These are phyloP conservation scores for Cyanidiococcus yangmingshanensis DNA, from an alignment of 23 red algal species.

Conservation along the genomic window DNA sequence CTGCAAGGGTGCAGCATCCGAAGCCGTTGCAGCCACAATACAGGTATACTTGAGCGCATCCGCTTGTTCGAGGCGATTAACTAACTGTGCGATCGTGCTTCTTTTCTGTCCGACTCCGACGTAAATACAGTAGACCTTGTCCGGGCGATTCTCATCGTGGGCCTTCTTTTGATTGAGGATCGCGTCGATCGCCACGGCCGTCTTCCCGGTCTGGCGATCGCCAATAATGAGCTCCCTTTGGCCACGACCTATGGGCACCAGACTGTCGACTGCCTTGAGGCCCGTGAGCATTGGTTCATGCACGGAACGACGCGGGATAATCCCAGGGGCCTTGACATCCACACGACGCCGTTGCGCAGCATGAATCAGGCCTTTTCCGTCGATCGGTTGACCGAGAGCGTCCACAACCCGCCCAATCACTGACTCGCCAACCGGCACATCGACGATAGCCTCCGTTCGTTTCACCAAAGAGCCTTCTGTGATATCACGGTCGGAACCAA, in stretches of 20 bases:
- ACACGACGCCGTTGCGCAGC: slow-evolving; percentile 57
- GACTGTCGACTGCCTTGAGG: slow-evolving; percentile 80
- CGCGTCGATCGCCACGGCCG: slow-evolving; percentile 84
- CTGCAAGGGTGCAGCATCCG: slow-evolving; percentile 91
- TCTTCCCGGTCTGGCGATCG: slow-evolving; percentile 98
- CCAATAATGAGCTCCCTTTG: slow-evolving; percentile 99
- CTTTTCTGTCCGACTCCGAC: slow-evolving; percentile 96
- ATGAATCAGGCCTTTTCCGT: slow-evolving; percentile 79
- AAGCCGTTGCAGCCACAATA: slow-evolving; percentile 93
- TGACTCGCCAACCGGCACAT: slow-evolving; percentile 66
- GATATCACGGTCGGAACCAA: slow-evolving; percentile 89
- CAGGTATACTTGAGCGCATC: slow-evolving; percentile 74
- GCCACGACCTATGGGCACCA: slow-evolving; percentile 92
- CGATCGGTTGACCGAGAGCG: slow-evolving; percentile 91
- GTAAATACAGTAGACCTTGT: slow-evolving; percentile 90
- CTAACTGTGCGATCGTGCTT: slow-evolving; percentile 77
- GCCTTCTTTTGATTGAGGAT: slow-evolving; percentile 80
- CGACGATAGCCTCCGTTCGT: slow-evolving; percentile 78
- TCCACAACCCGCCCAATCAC: slow-evolving; percentile 95
- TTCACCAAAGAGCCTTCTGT: slow-evolving; percentile 76
- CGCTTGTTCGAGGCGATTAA: slow-evolving; percentile 73
- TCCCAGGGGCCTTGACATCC: slow-evolving; percentile 94
- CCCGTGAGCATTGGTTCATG: slow-evolving; percentile 96
- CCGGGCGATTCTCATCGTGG: slow-evolving; percentile 38
- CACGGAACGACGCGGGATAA: slow-evolving; percentile 89